Conservation (phyloP, 179 eudicot genomes). For the Vitellaria paradoxa region DNA sequence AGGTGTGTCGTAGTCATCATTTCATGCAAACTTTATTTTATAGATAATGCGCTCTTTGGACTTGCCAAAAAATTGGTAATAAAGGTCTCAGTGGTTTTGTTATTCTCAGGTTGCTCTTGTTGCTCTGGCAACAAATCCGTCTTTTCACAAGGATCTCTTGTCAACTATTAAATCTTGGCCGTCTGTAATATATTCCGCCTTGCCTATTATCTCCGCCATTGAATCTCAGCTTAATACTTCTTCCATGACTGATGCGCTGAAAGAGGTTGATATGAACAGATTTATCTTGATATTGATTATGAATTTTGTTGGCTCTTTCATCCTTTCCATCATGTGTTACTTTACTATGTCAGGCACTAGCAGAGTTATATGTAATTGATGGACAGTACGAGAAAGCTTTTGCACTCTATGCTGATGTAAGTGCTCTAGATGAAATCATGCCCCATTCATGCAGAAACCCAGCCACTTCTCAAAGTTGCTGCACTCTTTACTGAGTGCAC, state of each 20-base stretch:
- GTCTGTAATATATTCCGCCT: slow-evolving; percentile 69
- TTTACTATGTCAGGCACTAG: slow-evolving; percentile 64
- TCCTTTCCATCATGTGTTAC: slow-evolving; percentile 12
- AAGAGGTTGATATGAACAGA: slow-evolving; percentile 58
- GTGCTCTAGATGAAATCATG: slow-evolving; percentile 22
- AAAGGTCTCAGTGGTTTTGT: slow-evolving; percentile 1
- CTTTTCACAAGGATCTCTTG: slow-evolving; percentile 89
- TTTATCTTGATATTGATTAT: not conserved
- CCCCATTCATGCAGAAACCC: not conserved
- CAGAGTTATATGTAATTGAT: slow-evolving; percentile 84
- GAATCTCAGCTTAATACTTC: slow-evolving; percentile 92
- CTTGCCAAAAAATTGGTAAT: slow-evolving; percentile 10
- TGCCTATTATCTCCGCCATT: slow-evolving; percentile 73
- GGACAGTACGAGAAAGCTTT: slow-evolving; percentile 88
- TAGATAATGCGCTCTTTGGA: slow-evolving; percentile 16
- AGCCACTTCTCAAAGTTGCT: not conserved
- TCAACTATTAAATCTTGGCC: slow-evolving; percentile 93
- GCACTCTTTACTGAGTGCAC: not conserved
- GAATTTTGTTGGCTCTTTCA: slow-evolving; percentile 18
- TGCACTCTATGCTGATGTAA: slow-evolving; percentile 91
- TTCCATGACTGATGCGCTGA: slow-evolving; percentile 66
- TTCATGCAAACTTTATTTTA: slow-evolving; percentile 18
- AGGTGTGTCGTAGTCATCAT: slow-evolving; percentile 47
- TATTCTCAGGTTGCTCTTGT: slow-evolving; percentile 46
- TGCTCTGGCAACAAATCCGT: slow-evolving; percentile 74